Evolutionary conservation across 2,329 filamentous ascomycete species (phyloP).

Genomic region (Fusarium miscanthi): DNA sequence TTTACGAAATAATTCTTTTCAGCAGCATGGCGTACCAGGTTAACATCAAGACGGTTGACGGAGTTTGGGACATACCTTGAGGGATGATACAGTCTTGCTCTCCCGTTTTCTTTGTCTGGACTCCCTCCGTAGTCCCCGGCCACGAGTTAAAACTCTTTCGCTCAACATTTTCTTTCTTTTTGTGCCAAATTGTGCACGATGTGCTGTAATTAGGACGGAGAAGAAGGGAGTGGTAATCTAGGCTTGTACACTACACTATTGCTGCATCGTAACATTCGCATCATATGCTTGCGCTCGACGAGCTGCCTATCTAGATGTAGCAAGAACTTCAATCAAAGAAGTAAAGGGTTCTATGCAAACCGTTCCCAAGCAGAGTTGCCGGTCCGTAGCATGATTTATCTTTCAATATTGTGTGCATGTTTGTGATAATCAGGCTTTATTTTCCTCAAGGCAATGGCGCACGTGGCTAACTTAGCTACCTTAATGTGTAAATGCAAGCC

Average conservation of each 20-base stretch:
- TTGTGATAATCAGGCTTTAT: constrained; percentile 2
- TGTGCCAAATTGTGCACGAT: constrained; percentile 26
- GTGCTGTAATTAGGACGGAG: constrained; percentile 26
- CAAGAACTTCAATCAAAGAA: constrained; percentile 4
- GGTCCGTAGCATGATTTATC: constrained; percentile 3
- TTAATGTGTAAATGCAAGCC: constrained; percentile 10
- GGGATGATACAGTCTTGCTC: constrained; percentile 29
- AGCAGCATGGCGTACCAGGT: constrained; percentile 45
- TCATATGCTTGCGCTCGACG: not conserved
- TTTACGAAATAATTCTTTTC: constrained; percentile 41
- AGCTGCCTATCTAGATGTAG: constrained; percentile 12
- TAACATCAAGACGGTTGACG: constrained; percentile 32
- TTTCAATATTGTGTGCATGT: constrained; percentile 26
- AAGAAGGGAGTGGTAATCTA: constrained; percentile 4
- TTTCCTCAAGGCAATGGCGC: not conserved
- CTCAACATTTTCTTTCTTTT: constrained; percentile 22
- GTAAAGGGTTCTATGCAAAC: constrained; percentile 14
- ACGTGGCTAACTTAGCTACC: not conserved
- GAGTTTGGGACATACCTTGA: constrained; percentile 39
- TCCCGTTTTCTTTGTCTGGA: constrained; percentile 32
- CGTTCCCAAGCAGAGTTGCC: not conserved
- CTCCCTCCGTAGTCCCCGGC: constrained; percentile 13
- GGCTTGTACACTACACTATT: constrained; percentile 1
- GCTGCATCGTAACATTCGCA: constrained; percentile 18
- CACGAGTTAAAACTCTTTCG: constrained; percentile 20